Base-by-base conservation (phyloP, 1,139 yeast genomes). In the Kodamaea plutei region DNA sequence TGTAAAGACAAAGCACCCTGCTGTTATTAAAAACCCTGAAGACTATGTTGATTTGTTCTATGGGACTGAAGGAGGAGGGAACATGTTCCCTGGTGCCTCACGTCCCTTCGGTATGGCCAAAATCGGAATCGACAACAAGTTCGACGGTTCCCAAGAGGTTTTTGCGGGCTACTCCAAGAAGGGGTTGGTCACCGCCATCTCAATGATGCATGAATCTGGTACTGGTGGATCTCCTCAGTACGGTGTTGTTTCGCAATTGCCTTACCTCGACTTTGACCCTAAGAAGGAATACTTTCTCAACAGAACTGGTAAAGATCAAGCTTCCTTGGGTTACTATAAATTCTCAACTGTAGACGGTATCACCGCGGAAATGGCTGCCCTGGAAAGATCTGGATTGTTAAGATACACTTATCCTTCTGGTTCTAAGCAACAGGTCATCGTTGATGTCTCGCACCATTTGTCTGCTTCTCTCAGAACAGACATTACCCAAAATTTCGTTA, bases 51-150 rank as follows among this genome's bases (percentile, higher is more conserved):
- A 58, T 45, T 20, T 56, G 11, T 59, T 59, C 32, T 58, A 48
- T 33, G 69, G 69, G 4, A 52, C 67, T 4, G 53, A 50, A 22
- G 47, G 40, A 19, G 62, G 63, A 4, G 69, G 69, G 1, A 54
- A 61, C 40, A 56, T 54, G 38, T 61, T 62, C 39, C 66, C 68
- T 1, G 69, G 69, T 4, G 45, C 61, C 4, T 38, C 63, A 4
- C 37, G 62, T 15, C 69, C 69, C 2, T 62, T 58, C 45, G 65
- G 66, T 5, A 59, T 63, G 64, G 61, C 56, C 10, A 63, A 61
- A 37, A 42, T 61, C 39, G 69, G 69, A 6, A 49, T 61, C 11
- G 69, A 63, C 39, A 23, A 48, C 7, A 30, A 38, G 6, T 20
- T 36, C 6, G 60, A 54, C 9, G 25, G 16, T n/a, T 11, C 9